These are phyloP conservation scores for Paramyrothecium roridum DNA, from an alignment of 2,329 filamentous ascomycete species.

Conservation along the genomic window DNA sequence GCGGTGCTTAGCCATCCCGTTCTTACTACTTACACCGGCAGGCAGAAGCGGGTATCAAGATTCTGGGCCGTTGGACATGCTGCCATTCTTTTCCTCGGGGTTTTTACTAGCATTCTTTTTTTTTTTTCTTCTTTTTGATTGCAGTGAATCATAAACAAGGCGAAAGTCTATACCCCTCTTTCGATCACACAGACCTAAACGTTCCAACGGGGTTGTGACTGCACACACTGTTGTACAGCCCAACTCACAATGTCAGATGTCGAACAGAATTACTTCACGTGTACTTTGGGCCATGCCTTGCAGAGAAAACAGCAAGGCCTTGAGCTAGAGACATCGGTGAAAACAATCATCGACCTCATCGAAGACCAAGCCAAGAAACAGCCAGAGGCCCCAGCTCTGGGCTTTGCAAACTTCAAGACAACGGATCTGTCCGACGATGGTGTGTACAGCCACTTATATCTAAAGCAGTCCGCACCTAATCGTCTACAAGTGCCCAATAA, in stretches of 20 bases:
- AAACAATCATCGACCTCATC: constrained; percentile 47
- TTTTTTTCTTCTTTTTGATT: no score
- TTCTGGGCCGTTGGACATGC: background rate
- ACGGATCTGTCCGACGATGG: background rate
- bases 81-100: no score
- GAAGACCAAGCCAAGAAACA: constrained; percentile 37
- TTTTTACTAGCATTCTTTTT: no score
- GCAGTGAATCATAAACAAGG: no score
- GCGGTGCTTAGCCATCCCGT: no score
- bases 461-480: background rate
- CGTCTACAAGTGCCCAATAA: constrained; percentile 5
- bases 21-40: no score
- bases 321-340: constrained; percentile 27
- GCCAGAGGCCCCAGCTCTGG: constrained; percentile 42
- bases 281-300: constrained; percentile 55
- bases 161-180: no score
- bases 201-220: no score
- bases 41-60: no score
- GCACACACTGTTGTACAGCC: background rate
- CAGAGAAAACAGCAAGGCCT: constrained; percentile 20
- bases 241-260: constrained; percentile 1
- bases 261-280: constrained; percentile 53
- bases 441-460: background rate
- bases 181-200: no score
- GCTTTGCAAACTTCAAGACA: constrained; percentile 34